A percentile compares a stretch with the other conserved stretches of the same genome.
Conservation (phyloP, 2,329 filamentous ascomycete species). For the Neofusicoccum umdonicola region DNA sequence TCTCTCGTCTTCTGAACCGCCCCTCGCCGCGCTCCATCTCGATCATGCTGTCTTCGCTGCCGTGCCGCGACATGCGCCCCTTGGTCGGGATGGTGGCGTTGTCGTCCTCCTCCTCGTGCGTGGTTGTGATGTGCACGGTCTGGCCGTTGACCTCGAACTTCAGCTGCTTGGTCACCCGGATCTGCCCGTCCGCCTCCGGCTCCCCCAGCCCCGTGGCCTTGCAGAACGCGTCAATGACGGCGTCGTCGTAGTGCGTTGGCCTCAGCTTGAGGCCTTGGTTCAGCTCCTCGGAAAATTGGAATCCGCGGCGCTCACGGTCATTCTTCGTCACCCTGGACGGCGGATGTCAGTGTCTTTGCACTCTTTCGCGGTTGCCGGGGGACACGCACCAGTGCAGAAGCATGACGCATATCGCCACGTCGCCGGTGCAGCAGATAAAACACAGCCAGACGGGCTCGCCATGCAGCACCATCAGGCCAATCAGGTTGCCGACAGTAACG, state of each 20-base stretch:
- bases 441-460: constrained; percentile 66
- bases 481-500: constrained; percentile 60
- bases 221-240: constrained; percentile 9
- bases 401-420: constrained; percentile 60
- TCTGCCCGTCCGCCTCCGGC: neutral
- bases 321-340: neutral
- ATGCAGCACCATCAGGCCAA: constrained; percentile 56
- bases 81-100: neutral
- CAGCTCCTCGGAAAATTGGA: neutral
- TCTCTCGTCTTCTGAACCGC: neutral
- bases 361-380: too few relatives aligned
- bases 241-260: neutral
- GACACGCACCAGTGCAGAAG: constrained; percentile 56
- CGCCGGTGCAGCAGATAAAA: constrained; percentile 63
- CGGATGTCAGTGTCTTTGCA: neutral
- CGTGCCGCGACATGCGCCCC: neutral
- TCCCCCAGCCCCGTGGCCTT: neutral
- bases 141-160: constrained; percentile 10
- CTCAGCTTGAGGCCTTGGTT: constrained; percentile 4
- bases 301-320: constrained; percentile 11
- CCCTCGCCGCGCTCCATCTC: constrained; percentile 11
- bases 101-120: neutral
- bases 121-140: neutral
- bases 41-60: constrained; percentile 4
- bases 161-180: neutral